A percentile compares a stretch with the other conserved stretches of the same genome.
Conservation (phyloP, 192 early-diverging fungal genomes). For the Rhizoclosmatium globosum region DNA sequence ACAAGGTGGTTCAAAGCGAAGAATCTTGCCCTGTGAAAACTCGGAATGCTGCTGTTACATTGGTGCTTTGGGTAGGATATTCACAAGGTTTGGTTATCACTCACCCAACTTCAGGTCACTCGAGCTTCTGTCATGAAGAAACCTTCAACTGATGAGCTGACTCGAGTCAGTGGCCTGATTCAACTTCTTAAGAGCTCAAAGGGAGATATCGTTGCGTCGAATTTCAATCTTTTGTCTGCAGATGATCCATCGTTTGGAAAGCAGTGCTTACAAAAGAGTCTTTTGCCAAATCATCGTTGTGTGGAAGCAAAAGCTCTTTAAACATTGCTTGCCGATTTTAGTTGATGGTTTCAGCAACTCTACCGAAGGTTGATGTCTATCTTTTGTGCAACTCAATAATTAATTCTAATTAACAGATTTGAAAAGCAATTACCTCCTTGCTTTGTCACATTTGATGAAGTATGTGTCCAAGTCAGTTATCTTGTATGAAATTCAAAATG, state of each 20-base stretch:
- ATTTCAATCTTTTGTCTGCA: slow-evolving; percentile 23
- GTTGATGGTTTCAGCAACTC: slow-evolving; percentile 35
- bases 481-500: slow-evolving; percentile 76
- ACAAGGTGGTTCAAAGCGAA: slow-evolving; percentile 16
- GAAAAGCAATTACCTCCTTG: slow-evolving; percentile 79
- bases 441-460: slow-evolving; percentile 81
- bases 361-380: slow-evolving; percentile 1
- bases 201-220: slow-evolving; percentile 10
- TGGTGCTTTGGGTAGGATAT: slow-evolving; percentile 24
- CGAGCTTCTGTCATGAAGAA: slow-evolving; percentile 28
- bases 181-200: neutral
- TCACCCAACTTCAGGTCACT: neutral
- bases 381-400: neutral
- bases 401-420: slow-evolving; percentile 43
- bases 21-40: neutral
- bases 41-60: neutral
- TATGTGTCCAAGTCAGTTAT: slow-evolving; percentile 86
- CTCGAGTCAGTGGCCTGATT: slow-evolving; percentile 18
- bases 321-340: slow-evolving; percentile 68
- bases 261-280: slow-evolving; percentile 70
- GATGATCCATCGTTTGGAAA: slow-evolving; percentile 36
- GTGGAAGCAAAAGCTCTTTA: slow-evolving; percentile 88
- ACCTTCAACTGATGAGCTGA: slow-evolving; percentile 3
- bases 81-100: neutral
- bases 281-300: slow-evolving; percentile 74